Conservation (phyloP, 2,329 filamentous ascomycete species). For the Eutypa lata region DNA sequence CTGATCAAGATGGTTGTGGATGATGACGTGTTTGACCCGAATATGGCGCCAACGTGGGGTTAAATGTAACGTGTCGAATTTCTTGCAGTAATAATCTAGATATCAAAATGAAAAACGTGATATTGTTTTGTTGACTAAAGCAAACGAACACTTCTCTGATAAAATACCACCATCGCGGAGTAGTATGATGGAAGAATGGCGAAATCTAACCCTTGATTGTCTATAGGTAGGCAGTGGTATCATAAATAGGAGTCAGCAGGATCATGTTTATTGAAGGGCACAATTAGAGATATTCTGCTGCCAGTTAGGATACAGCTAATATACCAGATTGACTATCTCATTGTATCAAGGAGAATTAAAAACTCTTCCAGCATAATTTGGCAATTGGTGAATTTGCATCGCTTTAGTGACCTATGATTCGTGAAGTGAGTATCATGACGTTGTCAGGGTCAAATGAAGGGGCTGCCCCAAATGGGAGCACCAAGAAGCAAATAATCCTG, state of each 20-base stretch:
- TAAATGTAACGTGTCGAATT: background rate
- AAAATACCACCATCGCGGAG: background rate
- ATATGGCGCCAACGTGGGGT: slow-evolving; percentile 3
- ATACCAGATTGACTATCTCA: no score
- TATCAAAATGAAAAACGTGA: no score
- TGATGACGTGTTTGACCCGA: background rate
- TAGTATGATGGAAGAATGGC: background rate
- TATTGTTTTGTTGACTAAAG: no score
- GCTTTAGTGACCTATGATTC: background rate
- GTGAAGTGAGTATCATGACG: background rate
- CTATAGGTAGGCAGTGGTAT: background rate
- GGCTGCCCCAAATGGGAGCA: background rate
- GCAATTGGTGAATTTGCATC: no score
- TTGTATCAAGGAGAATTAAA: no score
- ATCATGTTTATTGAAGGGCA: no score
- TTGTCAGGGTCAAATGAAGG: background rate
- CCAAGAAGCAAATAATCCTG: slow-evolving; percentile 6
- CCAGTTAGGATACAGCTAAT: no score
- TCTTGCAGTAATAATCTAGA: no score
- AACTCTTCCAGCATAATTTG: no score
- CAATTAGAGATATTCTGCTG: no score
- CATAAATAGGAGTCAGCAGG: background rate
- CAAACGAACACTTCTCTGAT: no score
- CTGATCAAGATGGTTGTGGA: background rate
- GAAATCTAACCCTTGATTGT: background rate